Base-by-base conservation (phyloP, 192 early-diverging fungal species). In the Allomyces javanicus region DNA sequence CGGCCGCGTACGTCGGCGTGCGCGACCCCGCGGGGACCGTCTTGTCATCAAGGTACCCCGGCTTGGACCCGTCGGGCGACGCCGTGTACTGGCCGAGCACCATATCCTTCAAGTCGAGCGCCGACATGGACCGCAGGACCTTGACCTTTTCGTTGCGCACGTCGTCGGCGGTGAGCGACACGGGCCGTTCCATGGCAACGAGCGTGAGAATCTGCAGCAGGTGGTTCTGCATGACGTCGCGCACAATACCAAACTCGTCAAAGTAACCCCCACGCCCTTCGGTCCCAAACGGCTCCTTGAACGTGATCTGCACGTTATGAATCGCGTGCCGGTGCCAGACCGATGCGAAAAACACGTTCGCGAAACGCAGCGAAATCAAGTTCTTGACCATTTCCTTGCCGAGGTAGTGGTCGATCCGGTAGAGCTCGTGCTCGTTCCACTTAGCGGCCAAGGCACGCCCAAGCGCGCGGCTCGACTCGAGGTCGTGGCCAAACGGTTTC, bases 351-450 rank as follows among this genome's bases (percentile, higher is more conserved):
- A 97, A 90, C 5, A 91, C 82, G 75, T 97, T 97, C 64, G 89
- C 91, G 72, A 97, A 96, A 43, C 94, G 84, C 66, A 97, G 69
- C 10, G 89, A 86, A 82, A 94, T 88, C 64, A 97, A 76, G 73
- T 95, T 95, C 78, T 97, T 97, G 69, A 97, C 93, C 95, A 97
- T 97, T 72, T 97, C 95, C 75, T 97, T 97, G 67, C 95, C 95
- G 43, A 97, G 84, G 69, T 98, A 98, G 74, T 98, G 95, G 73
- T 98, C 95, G 69, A 98, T 98, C 65, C 95, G 88, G 81, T 92
- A 96, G 64, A 95, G 90, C 87, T 96, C 93, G 25, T 93, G 81
- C 69, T 98, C 95, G 19, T 74, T 74, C 80, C 89, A 98, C 65
- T 90, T 74, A 11, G 79, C 76, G 25, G 86, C 84, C 33, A 98